Conservation (phyloP, 495 filamentous ascomycete species). For the Lophiotrema nucula region DNA sequence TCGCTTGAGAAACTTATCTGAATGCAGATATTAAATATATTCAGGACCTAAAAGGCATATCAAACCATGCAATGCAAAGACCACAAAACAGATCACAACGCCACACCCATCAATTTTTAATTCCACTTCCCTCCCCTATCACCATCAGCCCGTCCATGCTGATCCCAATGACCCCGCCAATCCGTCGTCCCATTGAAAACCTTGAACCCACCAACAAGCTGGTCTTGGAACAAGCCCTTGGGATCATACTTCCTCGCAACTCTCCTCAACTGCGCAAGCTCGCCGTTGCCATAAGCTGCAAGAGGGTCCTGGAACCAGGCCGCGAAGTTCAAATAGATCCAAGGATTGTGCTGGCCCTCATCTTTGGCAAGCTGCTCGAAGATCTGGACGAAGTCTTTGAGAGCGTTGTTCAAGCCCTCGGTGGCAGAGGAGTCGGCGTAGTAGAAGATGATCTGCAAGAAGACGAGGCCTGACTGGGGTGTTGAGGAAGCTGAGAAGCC, state of each 20-base stretch:
- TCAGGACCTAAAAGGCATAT: no score
- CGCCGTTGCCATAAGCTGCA: slow-evolving; percentile 31
- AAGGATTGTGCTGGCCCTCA: slow-evolving; percentile 43
- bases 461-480: slow-evolving; percentile 15
- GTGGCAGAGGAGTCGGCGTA: background rate
- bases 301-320: slow-evolving; percentile 41
- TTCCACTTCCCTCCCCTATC: no score
- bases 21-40: no score
- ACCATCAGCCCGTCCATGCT: no score
- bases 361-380: slow-evolving; percentile 1
- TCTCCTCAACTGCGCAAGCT: slow-evolving; percentile 13
- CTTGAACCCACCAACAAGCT: slow-evolving; percentile 41
- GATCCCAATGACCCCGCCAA: background rate
- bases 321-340: slow-evolving; percentile 56
- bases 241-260: slow-evolving; percentile 41
- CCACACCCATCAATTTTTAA: no score
- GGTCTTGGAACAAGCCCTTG: slow-evolving; percentile 36
- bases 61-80: no score
- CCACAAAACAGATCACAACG: no score
- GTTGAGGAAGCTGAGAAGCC: background rate
- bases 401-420: slow-evolving; percentile 27
- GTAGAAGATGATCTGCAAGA: slow-evolving; percentile 15
- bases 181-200: slow-evolving; percentile 10
- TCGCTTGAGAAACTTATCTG: no score
- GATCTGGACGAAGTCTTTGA: slow-evolving; percentile 30